Evolutionary conservation across 129 eudicot species (phyloP).

Genomic region (Tagetes patula): DNA sequence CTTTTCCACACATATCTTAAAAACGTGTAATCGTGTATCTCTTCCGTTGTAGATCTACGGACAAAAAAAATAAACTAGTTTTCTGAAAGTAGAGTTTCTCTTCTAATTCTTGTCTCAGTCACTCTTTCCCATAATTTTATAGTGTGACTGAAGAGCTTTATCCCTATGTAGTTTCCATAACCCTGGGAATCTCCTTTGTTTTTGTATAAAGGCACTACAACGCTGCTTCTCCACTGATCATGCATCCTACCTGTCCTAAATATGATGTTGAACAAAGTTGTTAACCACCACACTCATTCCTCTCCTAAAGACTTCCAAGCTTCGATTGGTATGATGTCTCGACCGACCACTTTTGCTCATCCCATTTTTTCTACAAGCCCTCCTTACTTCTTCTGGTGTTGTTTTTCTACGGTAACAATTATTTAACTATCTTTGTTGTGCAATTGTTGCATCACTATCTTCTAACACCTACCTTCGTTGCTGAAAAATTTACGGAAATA

Average conservation of each 20-base stretch:
- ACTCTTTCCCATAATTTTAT: background rate
- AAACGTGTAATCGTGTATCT: background rate
- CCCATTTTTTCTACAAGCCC: background rate
- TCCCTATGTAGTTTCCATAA: background rate
- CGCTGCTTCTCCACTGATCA: background rate
- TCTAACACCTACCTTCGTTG: no score
- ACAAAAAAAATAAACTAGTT: background rate
- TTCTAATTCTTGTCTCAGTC: background rate
- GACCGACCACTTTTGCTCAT: background rate
- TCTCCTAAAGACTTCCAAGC: background rate
- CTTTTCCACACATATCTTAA: no score
- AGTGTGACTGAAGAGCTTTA: background rate
- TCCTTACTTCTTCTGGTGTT: background rate
- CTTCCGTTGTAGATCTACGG: background rate
- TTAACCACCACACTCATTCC: background rate
- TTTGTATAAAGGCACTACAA: background rate
- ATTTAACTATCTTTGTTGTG: no score
- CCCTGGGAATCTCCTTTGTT: background rate
- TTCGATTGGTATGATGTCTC: background rate
- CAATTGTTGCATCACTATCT: no score
- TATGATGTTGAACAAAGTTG: background rate
- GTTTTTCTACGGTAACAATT: background rate
- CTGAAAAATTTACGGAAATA: no score
- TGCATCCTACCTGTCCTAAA: background rate
- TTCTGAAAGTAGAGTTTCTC: background rate